Conservation (phyloP, 306 rosid genomes). For the Benincasa hispida region DNA sequence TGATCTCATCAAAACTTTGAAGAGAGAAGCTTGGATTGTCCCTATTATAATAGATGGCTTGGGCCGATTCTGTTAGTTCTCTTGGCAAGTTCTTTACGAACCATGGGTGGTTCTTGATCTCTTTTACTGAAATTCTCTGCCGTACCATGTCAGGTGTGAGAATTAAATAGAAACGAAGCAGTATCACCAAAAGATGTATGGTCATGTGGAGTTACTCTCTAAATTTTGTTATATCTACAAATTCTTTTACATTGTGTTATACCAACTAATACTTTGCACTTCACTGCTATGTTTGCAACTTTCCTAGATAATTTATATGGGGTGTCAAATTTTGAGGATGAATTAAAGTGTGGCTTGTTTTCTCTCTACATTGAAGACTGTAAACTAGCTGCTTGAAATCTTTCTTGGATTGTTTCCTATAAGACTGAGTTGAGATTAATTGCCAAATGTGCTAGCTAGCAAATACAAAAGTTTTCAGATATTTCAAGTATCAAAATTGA, state of each 20-base stretch:
- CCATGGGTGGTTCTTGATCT: constrained; percentile 79
- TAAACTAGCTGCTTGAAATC: not conserved
- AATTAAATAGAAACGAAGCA: not conserved
- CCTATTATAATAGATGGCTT: constrained; percentile 47
- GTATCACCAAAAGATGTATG: no score
- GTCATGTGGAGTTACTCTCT: no score
- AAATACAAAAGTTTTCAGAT: not conserved
- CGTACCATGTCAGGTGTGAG: not conserved
- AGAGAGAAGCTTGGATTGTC: constrained; percentile 51
- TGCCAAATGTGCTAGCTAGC: not conserved
- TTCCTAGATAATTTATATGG: no score
- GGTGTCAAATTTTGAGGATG: no score
- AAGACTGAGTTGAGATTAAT: not conserved
- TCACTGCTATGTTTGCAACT: no score
- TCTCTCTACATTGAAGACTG: not conserved
- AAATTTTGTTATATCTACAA: no score
- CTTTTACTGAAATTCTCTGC: constrained; percentile 65
- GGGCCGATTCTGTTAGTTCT: constrained; percentile 67
- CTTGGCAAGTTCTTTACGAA: constrained; percentile 72
- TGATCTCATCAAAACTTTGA: constrained; percentile 52
- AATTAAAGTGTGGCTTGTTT: not conserved
- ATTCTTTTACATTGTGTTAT: no score
- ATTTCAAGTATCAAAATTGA: not conserved
- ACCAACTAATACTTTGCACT: no score
- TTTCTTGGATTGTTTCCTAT: not conserved